A percentile compares a stretch with the other conserved stretches of the same genome.
These are phyloP conservation scores for Fusarium subtropicale DNA, from an alignment of 2,329 filamentous ascomycete genomes.

Conservation along the genomic window DNA sequence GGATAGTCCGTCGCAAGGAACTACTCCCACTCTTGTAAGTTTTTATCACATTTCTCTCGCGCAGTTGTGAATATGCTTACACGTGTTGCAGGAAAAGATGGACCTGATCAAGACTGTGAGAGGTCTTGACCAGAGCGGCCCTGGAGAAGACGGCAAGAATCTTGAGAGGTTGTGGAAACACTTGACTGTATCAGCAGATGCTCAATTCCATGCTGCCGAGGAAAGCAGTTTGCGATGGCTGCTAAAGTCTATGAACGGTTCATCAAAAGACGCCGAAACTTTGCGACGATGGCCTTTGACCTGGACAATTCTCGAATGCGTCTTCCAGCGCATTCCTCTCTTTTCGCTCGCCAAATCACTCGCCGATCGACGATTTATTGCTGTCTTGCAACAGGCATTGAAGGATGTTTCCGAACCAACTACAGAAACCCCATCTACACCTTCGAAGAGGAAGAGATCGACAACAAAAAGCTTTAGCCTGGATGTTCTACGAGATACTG, in stretches of 20 bases:
- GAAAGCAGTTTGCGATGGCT: slow-evolving; percentile 72
- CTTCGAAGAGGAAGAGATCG: slow-evolving; percentile 62
- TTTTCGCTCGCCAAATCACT: slow-evolving; percentile 78
- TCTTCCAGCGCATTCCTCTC: slow-evolving; percentile 73
- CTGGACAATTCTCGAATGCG: slow-evolving; percentile 71
- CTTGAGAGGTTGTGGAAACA: slow-evolving; percentile 62
- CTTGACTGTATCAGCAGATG: slow-evolving; percentile 57
- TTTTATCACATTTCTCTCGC: neutral
- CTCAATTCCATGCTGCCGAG: slow-evolving; percentile 64
- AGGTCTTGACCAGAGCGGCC: slow-evolving; percentile 65
- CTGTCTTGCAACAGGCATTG: slow-evolving; percentile 73
- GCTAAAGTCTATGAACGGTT: slow-evolving; percentile 69
- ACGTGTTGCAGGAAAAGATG: slow-evolving; percentile 46
- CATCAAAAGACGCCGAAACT: slow-evolving; percentile 60
- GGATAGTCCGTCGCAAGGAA: slow-evolving; percentile 16
- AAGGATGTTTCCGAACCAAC: slow-evolving; percentile 63
- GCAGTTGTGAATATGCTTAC: slow-evolving; percentile 34
- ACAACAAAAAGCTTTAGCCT: slow-evolving; percentile 54
- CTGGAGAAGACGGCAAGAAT: slow-evolving; percentile 59
- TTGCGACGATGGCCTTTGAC: slow-evolving; percentile 66
- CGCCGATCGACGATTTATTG: slow-evolving; percentile 75
- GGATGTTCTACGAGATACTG: slow-evolving; percentile 53
- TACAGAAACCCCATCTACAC: slow-evolving; percentile 43
- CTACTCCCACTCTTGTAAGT: slow-evolving; percentile 31
- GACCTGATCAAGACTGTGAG: slow-evolving; percentile 65